Conservation (phyloP, 148 eudicot genomes). For the Spergularia marina region DNA sequence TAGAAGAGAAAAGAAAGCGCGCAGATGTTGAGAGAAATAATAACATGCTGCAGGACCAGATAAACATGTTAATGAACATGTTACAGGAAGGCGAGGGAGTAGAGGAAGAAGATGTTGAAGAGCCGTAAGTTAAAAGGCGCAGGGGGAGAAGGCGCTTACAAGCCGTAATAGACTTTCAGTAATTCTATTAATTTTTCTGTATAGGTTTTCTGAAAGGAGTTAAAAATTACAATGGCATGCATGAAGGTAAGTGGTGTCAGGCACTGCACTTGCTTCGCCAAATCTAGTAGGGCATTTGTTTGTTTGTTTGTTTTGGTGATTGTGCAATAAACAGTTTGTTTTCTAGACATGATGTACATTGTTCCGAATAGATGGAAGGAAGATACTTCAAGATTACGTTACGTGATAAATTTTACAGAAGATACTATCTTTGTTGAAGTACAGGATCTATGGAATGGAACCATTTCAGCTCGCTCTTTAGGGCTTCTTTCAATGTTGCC, state of each 20-base stretch:
- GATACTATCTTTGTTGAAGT: too few species aligned
- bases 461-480: too few species aligned
- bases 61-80: slow-evolving; percentile 91
- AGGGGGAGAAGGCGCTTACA: neutral
- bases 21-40: slow-evolving; percentile 78
- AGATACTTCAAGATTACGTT: neutral
- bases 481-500: too few species aligned
- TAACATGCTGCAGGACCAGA: slow-evolving; percentile 75
- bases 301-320: slow-evolving; percentile 16
- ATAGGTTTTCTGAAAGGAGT: slow-evolving; percentile 16
- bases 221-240: neutral
- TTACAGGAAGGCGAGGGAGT: slow-evolving; percentile 56
- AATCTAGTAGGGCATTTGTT: slow-evolving; percentile 9
- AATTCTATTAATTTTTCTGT: slow-evolving; percentile 29
- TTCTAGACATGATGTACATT: neutral
- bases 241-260: neutral
- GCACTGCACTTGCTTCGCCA: slow-evolving; percentile 6
- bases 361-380: neutral
- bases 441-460: too few species aligned
- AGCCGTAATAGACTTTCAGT: neutral
- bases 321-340: neutral
- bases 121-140: slow-evolving; percentile 17
- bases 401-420: neutral
- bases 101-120: slow-evolving; percentile 42
- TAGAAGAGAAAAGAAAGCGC: slow-evolving; percentile 89